Evolutionary conservation across 208 protist species (phyloP).

Genomic region (Trichomonas gallinae): DNA sequence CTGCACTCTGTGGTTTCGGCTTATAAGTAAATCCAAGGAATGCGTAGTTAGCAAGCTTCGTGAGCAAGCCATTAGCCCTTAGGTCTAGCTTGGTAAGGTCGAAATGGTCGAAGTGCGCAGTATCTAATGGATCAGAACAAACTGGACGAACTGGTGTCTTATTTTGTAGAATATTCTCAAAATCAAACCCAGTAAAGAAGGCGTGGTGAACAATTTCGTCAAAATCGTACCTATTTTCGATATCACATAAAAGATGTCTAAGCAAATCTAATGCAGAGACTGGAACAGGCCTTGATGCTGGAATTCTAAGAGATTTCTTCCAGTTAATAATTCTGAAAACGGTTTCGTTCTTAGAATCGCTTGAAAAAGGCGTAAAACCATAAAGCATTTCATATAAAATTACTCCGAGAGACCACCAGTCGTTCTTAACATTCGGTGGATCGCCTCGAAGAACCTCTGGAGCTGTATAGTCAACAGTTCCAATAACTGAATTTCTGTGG

Average conservation of each 20-base stretch:
- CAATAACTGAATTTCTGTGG: constrained; percentile 40
- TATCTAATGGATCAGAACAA: neutral
- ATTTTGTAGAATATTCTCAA: neutral
- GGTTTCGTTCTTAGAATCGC: neutral
- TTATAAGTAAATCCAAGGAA: neutral
- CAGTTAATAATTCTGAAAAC: neutral
- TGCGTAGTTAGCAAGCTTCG: neutral
- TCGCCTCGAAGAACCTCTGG: constrained; percentile 38
- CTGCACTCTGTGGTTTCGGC: neutral
- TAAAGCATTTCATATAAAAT: constrained; percentile 58
- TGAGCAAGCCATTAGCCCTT: neutral
- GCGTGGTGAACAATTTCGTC: neutral
- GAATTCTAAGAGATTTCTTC: neutral
- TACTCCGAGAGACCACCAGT: constrained; percentile 56
- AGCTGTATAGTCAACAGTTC: constrained; percentile 56
- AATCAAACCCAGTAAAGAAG: neutral
- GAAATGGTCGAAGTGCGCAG: neutral
- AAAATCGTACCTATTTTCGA: neutral
- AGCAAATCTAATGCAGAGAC: neutral
- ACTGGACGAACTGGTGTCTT: neutral
- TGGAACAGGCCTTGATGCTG: neutral
- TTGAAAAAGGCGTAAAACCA: constrained; percentile 52
- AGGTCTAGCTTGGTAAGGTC: neutral
- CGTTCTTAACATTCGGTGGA: neutral
- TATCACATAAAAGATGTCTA: neutral